Base-by-base conservation (phyloP, 768 basidiomycete species). In the Phylloporus sp. region DNA sequence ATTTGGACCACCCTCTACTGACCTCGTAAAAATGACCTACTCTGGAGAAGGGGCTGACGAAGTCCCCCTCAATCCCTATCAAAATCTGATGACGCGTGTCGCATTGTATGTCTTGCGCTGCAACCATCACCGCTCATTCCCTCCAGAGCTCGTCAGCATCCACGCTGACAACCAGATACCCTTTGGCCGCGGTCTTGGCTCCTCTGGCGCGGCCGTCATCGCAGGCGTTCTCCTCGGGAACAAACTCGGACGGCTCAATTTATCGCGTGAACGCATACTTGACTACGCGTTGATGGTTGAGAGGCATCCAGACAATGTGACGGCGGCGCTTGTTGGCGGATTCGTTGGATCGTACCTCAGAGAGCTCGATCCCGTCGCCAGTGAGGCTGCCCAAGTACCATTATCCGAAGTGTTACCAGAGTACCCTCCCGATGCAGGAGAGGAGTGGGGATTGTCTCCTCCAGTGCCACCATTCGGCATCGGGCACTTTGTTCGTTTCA, bases 241-340 rank as follows among this genome's bases (percentile, higher is more conserved):
- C 64, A 77, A 82, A n/a, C 76, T 98, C 22, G 95, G 90, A 15
- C 58, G 79, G 16, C 80, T 98, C 54, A 64, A 77, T 22, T 82
- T 98, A 11, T 69, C 88, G 13, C 74, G 68, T 26, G 79, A 77
- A 38, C 83, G 97, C 23, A 74, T 95, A 61, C 82, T 98, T 54
- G 97, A 99, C 72, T 95, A 91, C 64, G 95, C 95, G 2, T 78
- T 99, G 48, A 99, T 99, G 97, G 94, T 99, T 63, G 97, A 99
- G 72, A 81, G 97, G 16, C 97, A 99, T 67, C 97, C 97, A 15
- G 97, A 99, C 71, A 99, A 99, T 68, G 95, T 99, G 64, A 97
- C 97, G 1, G 97, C 97, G 3, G 95, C 95, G 0, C 82, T 99
- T 32, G 80, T 97, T 16, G 97, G 97, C 31, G 97, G 97, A 0